Conservation (phyloP, 2,329 filamentous ascomycete species). For the Pyrenophora teres region DNA sequence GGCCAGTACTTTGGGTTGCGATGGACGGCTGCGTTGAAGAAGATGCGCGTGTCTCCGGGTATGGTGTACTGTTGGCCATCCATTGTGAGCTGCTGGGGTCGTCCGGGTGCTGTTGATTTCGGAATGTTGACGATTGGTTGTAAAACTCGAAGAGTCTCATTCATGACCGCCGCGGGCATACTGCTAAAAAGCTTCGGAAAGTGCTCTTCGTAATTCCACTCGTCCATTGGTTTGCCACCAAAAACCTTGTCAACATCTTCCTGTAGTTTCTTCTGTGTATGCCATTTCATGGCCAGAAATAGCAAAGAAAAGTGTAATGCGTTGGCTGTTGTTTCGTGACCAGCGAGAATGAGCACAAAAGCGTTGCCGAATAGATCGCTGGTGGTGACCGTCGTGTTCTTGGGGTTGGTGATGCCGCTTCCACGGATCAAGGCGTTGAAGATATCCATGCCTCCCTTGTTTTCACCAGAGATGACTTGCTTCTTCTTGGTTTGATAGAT, state of each 20-base stretch:
- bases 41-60: constrained; percentile 62
- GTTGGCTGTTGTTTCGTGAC: constrained; percentile 81
- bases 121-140: constrained; percentile 74
- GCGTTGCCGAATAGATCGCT: constrained; percentile 74
- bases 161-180: constrained; percentile 75
- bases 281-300: constrained; percentile 68
- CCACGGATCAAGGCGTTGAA: constrained; percentile 53
- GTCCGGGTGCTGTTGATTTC: constrained; percentile 59
- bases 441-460: constrained; percentile 58
- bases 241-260: constrained; percentile 70
- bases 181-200: constrained; percentile 69
- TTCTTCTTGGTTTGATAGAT: constrained; percentile 66
- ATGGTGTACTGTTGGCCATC: constrained; percentile 63
- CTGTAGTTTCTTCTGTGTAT: constrained; percentile 69
- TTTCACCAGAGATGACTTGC: constrained; percentile 46
- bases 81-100: constrained; percentile 62
- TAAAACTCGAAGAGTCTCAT: constrained; percentile 75
- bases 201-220: constrained; percentile 73
- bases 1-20: constrained; percentile 78
- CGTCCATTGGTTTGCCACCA: constrained; percentile 59
- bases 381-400: constrained; percentile 39
- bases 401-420: constrained; percentile 40
- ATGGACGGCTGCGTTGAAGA: constrained; percentile 61
- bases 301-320: constrained; percentile 72
- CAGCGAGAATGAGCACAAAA: constrained; percentile 67